Conservation (phyloP, 805 yeast genomes). For the Myxozyma udenii region DNA sequence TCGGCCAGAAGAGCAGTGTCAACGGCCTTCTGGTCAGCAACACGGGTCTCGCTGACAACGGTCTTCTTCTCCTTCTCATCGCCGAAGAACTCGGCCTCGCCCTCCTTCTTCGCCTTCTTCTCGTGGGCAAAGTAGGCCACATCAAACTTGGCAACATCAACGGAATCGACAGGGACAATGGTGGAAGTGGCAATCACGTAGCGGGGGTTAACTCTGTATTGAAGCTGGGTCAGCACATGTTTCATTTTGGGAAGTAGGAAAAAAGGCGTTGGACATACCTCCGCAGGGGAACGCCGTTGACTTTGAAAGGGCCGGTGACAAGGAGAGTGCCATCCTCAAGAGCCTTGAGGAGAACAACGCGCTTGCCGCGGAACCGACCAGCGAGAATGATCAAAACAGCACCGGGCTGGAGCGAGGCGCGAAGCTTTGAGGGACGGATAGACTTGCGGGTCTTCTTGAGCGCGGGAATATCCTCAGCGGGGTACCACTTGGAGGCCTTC, state of each 20-base stretch:
- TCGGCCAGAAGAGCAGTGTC: conserved; percentile 89
- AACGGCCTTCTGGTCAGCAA: conserved; percentile 93
- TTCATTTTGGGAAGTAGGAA: not conserved
- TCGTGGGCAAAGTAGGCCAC: conserved; percentile 96
- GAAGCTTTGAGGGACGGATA: conserved; percentile 88
- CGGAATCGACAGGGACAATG: conserved; percentile 71
- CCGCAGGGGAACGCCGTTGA: conserved; percentile 99
- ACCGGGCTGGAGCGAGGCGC: conserved; percentile 96
- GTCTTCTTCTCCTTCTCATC: conserved; percentile 72
- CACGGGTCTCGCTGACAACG: conserved; percentile 87
- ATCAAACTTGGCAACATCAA: conserved; percentile 86
- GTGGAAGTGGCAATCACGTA: conserved; percentile 99
- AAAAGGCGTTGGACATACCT: conserved; percentile 47
- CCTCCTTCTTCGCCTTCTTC: conserved; percentile 74
- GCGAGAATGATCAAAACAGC: conserved; percentile 95
- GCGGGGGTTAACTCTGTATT: conserved; percentile 78
- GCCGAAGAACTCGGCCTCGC: conserved; percentile 91
- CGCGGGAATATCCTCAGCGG: conserved; percentile 84
- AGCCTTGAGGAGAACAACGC: conserved; percentile 96
- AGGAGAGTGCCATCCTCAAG: conserved; percentile 97
- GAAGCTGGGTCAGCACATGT: not conserved
- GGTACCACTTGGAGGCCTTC: conserved; percentile 89
- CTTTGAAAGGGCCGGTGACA: conserved; percentile 98
- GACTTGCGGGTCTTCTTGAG: conserved; percentile 87
- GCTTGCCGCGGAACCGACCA: conserved; percentile 99